A percentile compares a stretch with the other conserved stretches of the same genome.
Evolutionary conservation across 1,284 basidiomycete species (phyloP).

Genomic region (Lentinula novae-zelandiae): DNA sequence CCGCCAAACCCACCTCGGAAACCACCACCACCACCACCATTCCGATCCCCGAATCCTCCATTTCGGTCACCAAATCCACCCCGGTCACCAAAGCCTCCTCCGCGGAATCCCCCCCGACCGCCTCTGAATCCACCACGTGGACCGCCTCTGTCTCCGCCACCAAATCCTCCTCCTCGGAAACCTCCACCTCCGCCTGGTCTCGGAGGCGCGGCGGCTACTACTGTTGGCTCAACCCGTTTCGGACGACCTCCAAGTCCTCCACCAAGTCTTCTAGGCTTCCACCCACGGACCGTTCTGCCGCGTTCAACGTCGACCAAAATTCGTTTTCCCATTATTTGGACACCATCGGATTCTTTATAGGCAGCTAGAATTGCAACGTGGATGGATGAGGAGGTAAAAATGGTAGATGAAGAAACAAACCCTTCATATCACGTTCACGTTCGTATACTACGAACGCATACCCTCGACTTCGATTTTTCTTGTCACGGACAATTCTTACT

Average conservation of each 20-base stretch:
- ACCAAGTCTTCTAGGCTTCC: conserved; percentile 94
- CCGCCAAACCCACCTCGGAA: conserved; percentile 26
- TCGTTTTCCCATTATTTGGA: conserved; percentile 92
- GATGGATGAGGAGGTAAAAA: conserved; percentile 18
- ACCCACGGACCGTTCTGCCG: conserved; percentile 95
- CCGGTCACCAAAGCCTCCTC: conserved; percentile 28
- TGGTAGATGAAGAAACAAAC: conserved; percentile 39
- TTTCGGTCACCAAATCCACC: conserved; percentile 21
- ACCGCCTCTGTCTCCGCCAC: conserved; percentile 27
- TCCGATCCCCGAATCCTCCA: conserved; percentile 18
- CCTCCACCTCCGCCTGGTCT: conserved; percentile 34
- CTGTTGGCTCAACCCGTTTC: conserved; percentile 70
- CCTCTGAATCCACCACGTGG: conserved; percentile 26
- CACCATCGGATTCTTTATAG: conserved; percentile 98
- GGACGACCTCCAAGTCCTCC: conserved; percentile 94
- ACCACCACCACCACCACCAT: conserved; percentile 27
- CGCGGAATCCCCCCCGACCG: conserved; percentile 30
- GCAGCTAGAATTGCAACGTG: conserved; percentile 59
- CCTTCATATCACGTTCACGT: conserved; percentile 98
- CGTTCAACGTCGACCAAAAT: conserved; percentile 98
- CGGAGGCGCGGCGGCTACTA: conserved; percentile 23
- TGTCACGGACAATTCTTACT: conserved; percentile 87
- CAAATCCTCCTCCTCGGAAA: conserved; percentile 23
- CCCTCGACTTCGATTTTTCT: conserved; percentile 82
- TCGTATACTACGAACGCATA: conserved; percentile 99